Base-by-base conservation (phyloP, 441 rosid species). In the Macaranga tanarius region DNA sequence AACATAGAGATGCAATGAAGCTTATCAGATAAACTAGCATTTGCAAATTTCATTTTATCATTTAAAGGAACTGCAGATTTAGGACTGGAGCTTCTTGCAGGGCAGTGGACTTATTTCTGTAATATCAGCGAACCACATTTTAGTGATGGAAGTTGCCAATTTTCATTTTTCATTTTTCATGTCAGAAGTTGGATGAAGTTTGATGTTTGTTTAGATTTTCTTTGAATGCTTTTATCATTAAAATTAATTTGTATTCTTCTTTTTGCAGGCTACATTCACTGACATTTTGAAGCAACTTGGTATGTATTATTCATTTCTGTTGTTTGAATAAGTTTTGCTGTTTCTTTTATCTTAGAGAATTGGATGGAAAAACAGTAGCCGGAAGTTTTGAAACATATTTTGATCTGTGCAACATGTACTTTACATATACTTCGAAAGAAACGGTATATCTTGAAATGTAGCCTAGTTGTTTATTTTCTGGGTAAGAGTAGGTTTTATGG, bases 211-310 rank as follows among this genome's bases (percentile, higher is more conserved):
- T 25, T 73, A 7, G 48, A 62, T 31, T 9, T 52, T 17, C 52
- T 26, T 10, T 19, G 57, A 5, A 28, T 34, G 20, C 16, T 61
- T 38, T 74, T 44, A 25, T 70, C 16, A n/a, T 55, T 9, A 16
- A 63, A 71, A 48, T 38, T 55, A 60, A 70, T 64, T 59, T 42
- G 61, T 40, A 50, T 60, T 76, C 25, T 74, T 65, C 62, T 59
- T 23, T 82, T 75, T 89, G 88, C 96, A 95, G 98, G 97, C 99
- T 60, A 95, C 99, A 19, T 92, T 95, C 81, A 91, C 96, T 0
- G 99, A 95, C 84, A 95, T 95, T 79, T 83, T 95, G 79, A 90
- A 88, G 80, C 79, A 61, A 75, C 97, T 95, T 13, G 97, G 99
- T 95, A 95, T 62, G 89, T 54, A 8, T 71, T 79, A 25, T 68